phyloP scores from a whole-genome alignment of 1,284 basidiomycete genomes.

The Cutaneotrichosporon sp. region DNA sequence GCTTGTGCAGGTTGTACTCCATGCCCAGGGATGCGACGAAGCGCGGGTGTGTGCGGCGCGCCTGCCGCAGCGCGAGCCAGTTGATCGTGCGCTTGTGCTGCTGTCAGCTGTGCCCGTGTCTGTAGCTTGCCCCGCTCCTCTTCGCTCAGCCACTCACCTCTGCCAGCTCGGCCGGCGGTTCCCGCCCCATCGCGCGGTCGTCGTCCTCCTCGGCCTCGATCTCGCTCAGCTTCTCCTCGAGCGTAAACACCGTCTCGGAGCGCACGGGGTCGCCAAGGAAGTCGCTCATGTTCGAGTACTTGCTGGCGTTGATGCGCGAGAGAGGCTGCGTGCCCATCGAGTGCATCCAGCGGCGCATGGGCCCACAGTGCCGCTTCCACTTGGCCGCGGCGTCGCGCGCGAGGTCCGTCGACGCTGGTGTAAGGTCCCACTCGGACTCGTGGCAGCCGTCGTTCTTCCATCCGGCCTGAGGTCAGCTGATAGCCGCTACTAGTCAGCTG shows the following conservation, averaged over 20 bases:
- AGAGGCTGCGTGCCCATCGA: conserved; percentile 44
- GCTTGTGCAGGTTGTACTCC: conserved; percentile 33
- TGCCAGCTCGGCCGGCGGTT: conserved; percentile 27
- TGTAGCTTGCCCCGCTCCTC: not conserved
- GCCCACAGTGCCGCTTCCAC: conserved; percentile 30
- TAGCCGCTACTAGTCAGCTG: too few relatives aligned
- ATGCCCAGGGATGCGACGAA: conserved; percentile 29
- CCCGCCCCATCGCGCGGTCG: conserved; percentile 43
- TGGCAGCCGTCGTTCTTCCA: conserved; percentile 52
- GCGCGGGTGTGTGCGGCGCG: conserved; percentile 34
- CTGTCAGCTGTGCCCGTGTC: conserved; percentile 10
- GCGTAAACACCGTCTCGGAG: conserved; percentile 19
- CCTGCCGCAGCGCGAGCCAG: conserved; percentile 44
- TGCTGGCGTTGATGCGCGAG: conserved; percentile 36
- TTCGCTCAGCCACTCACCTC: conserved; percentile 32
- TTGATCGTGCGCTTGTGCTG: conserved; percentile 35
- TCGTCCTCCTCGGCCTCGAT: conserved; percentile 45
- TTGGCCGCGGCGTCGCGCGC: conserved; percentile 20
- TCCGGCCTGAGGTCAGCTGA: conserved; percentile 35
- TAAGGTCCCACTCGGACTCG: conserved; percentile 42
- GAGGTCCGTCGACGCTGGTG: conserved; percentile 25
- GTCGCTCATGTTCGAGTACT: conserved; percentile 40
- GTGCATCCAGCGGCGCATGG: conserved; percentile 31
- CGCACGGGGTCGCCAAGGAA: conserved; percentile 29
- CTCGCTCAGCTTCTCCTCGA: conserved; percentile 34